Evolutionary conservation across 495 filamentous ascomycete species (phyloP).

Genomic region (Chaetomium cochliodes): DNA sequence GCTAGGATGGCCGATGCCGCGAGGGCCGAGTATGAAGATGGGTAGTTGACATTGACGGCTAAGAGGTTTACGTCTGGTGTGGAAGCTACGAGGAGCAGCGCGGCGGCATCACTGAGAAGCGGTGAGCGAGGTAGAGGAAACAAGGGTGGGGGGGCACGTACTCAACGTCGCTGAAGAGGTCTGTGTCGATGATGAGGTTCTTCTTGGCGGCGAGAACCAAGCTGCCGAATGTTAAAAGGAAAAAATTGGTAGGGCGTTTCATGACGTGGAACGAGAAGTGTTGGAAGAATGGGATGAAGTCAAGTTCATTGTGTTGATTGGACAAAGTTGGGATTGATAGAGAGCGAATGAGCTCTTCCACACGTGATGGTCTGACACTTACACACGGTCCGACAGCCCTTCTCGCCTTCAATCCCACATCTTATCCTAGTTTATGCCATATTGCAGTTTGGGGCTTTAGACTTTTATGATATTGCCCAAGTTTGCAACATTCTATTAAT

Average conservation of each 20-base stretch:
- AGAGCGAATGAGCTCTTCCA: neutral
- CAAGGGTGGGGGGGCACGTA: constrained; percentile 12
- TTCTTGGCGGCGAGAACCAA: constrained; percentile 18
- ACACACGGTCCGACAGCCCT: too few species aligned
- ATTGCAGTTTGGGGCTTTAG: too few species aligned
- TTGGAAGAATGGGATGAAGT: neutral
- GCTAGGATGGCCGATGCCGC: constrained; percentile 44
- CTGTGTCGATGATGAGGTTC: constrained; percentile 44
- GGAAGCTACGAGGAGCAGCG: constrained; percentile 40
- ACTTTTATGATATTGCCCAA: too few species aligned
- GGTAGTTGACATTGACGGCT: constrained; percentile 46
- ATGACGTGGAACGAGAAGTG: neutral
- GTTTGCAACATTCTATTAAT: too few species aligned
- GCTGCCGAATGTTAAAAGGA: neutral
- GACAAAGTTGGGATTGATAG: neutral
- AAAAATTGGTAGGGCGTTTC: neutral
- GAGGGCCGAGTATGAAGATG: constrained; percentile 44
- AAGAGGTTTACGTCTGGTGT: constrained; percentile 37
- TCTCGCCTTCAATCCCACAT: too few species aligned
- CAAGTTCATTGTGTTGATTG: neutral
- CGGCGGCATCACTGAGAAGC: constrained; percentile 36
- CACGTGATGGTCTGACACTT: too few species aligned
- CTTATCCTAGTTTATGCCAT: too few species aligned
- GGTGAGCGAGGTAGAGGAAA: neutral
- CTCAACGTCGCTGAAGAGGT: constrained; percentile 48